Evolutionary conservation across 192 early-diverging fungal genomes (phyloP), one percentile per base, ranked within the genome.

Genomic region (Coemansia sp.): DNA sequence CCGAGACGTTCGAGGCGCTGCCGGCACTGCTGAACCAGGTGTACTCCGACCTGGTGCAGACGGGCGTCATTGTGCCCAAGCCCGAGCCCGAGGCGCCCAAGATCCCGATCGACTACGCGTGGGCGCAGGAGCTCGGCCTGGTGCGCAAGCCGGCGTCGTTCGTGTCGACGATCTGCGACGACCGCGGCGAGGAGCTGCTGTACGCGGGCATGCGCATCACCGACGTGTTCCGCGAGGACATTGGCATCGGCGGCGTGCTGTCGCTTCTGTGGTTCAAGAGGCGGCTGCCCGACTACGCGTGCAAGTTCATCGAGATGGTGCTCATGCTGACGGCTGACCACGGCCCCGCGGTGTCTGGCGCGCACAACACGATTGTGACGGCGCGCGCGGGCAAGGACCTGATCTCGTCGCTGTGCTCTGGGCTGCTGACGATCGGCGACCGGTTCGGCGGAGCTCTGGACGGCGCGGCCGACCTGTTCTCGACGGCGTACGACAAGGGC

Each of bases 311-410:
- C 62, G 96, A 98, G 84, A 98, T 98, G 96, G 94, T 97, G 20
- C 85, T 98, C 36, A 98, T 98, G 96, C 85, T 98, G 69, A 98
- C 96, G 5, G 96, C 96, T 19, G 96, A 98, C 85, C 96, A 98
- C 83, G 96, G 96, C 27, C 96, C 96, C 1, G 96, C 96, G 36
- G 96, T 98, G 18, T 95, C 93, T 58, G 95, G 93, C 61, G 95
- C 91, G 3, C 87, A 89, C 72, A 93, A 90, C 83, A 90, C 91
- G 22, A 93, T 93, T 60, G 91, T 94, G 30, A 94, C 92, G 16
- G 88, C 96, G 10, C 93, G 96, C 81, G 96, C 96, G 36, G 96
- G 96, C 67, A 95, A 97, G 82, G 96, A 98, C 73, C 86, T 98
- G 61, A 86, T 98, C 49, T 97, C 94, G 46, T 95, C 95, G 16